Base-by-base conservation (phyloP, 495 filamentous ascomycete genomes). In the Talaromyces ruber region DNA sequence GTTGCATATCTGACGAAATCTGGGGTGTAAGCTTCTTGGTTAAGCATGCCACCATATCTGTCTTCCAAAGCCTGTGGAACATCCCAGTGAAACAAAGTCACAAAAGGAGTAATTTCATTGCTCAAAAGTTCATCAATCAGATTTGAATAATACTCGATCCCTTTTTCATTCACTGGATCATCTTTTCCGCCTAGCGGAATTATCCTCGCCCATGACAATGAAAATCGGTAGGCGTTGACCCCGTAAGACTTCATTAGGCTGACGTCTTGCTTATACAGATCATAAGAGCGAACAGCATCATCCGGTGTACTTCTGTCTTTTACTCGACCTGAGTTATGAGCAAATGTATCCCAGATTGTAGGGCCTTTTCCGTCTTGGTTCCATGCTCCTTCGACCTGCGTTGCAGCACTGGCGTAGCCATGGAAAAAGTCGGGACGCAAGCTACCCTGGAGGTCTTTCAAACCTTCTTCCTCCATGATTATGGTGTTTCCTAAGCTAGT, bases 311-410 rank as follows among this genome's bases (percentile, higher is more conserved):
- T 83, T 62, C 81, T 85, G 64, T 88, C 85, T 37, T 85, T 85
- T 61, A 90, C 84, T 70, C 87, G 88, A 62, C 86, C 86, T 47
- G 85, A 82, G 61, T 84, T 85, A 37, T 78, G 79, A 65, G 81
- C 85, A 77, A 89, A 90, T 18, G 79, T 83, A 68, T 90, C 86
- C 87, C 87, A 90, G 73, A 90, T 90, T 30, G 85, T 86, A 50
- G 81, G 77, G 29, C 85, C 86, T 59, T 86, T 83, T 64, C 87
- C 87, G 66, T 90, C 87, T 63, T 79, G 78, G 32, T 84, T 73
- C 65, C 79, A 77, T 22, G 86, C 84, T 50, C 88, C 88, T 78
- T 90, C 88, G 63, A 90, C 84, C 71, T 91, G 88, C 1, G 70
- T 59, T 29, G 72, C 72, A n/a, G 72, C 72, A 37, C 71, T 75